Evolutionary conservation across 2,329 filamentous ascomycete genomes (phyloP).

Genomic region (Penicillium italicum): DNA sequence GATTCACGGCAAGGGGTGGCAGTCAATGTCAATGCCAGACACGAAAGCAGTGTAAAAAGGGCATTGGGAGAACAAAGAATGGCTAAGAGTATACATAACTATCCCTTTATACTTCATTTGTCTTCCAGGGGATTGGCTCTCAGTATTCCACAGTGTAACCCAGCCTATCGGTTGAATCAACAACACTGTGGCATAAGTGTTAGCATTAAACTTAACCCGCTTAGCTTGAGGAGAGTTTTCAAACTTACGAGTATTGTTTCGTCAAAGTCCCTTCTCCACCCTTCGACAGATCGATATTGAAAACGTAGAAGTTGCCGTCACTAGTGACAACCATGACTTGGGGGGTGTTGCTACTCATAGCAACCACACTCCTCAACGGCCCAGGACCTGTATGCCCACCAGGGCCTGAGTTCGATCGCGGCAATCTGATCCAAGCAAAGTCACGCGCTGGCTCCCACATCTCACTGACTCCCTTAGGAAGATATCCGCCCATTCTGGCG

Average conservation of each 20-base stretch:
- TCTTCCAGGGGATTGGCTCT: slow-evolving; percentile 5
- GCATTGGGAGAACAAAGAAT: neutral
- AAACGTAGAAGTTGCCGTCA: slow-evolving; percentile 92
- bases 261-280: slow-evolving; percentile 89
- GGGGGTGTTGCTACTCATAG: slow-evolving; percentile 89
- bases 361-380: slow-evolving; percentile 84
- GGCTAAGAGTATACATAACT: neutral
- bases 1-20: neutral
- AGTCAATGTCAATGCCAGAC: neutral
- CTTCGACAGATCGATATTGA: slow-evolving; percentile 89
- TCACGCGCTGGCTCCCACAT: slow-evolving; percentile 96
- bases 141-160: slow-evolving; percentile 37
- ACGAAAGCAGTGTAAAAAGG: neutral
- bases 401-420: slow-evolving; percentile 52
- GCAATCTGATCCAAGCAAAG: slow-evolving; percentile 94
- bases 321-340: slow-evolving; percentile 98
- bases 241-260: slow-evolving; percentile 87
- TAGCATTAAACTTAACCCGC: slow-evolving; percentile 5
- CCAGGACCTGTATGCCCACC: slow-evolving; percentile 42
- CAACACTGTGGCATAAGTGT: slow-evolving; percentile 32
- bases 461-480: slow-evolving; percentile 89
- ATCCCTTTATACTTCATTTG: neutral
- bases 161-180: slow-evolving; percentile 45
- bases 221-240: neutral
- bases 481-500: slow-evolving; percentile 82